Base-by-base conservation (phyloP, 2,329 filamentous ascomycete genomes). In the Aurifilum marmelostoma region DNA sequence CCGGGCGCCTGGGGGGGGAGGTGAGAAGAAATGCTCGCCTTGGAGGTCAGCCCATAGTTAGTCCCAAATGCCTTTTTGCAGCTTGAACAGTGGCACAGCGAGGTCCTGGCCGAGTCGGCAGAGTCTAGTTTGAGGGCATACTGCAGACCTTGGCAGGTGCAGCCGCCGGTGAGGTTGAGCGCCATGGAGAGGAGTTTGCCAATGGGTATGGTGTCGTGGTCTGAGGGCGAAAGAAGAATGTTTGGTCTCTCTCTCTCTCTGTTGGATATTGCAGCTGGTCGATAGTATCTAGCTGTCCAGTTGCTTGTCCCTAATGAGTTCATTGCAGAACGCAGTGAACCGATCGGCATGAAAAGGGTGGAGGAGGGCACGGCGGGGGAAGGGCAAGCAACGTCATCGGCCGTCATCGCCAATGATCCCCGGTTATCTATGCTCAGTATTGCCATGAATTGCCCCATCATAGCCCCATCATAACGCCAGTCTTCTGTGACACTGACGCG, bases 1-100 rank as follows among this genome's bases (percentile, higher is more conserved):
- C 18, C 21, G 24, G 24, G 5, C 12, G 16, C 16, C n/a, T n/a
- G n/a, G n/a, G n/a, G n/a, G n/a, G n/a, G n/a, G n/a, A n/a, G n/a
- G n/a, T n/a, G n/a, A n/a, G n/a, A 41, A 14, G 7, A 39, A 21
- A 21, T 27, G 29, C 58, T 37, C 34, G 69, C 71, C 71, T 76
- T 78, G 58, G 76, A 75, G 0, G 76, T 78, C n/a, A 78, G 72
- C 11, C 78, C 78, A 52, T 74, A 77, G 67, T 78, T 78, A 29
- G 77, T 76, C 27, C 77, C 76, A 67, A 79, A 78, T 1, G 78
- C 77, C 39, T 76, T 73, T 16, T 73, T 73, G 68, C 77, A 79
- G 72, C 76, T 77, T 6, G 72, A 69, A 72, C 76, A 79, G 70
- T 79, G 78, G 62, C 76, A 79, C 24, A 79, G 71, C 1, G 77